These are phyloP conservation scores for Pleurotus sapidus DNA, from an alignment of 768 basidiomycete genomes.

Conservation along the genomic window DNA sequence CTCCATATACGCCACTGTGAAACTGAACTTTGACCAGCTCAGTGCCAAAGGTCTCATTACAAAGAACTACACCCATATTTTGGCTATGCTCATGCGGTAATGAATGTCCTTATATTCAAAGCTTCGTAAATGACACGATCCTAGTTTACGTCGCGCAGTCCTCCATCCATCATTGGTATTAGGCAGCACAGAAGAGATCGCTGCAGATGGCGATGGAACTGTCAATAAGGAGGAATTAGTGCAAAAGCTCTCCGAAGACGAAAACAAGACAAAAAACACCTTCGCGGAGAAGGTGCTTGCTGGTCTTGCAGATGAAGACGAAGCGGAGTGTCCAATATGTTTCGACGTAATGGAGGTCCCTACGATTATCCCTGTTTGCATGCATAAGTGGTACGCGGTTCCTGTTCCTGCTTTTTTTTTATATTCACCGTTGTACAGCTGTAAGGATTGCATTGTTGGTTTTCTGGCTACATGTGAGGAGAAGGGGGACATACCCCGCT, in stretches of 20 bases:
- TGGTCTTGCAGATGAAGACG: constrained; percentile 51
- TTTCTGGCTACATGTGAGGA: constrained; percentile 69
- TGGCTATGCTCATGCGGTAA: constrained; percentile 94
- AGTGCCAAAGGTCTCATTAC: constrained; percentile 75
- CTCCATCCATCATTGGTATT: constrained; percentile 86
- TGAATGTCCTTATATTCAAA: constrained; percentile 17
- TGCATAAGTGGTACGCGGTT: constrained; percentile 66
- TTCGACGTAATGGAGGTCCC: constrained; percentile 73
- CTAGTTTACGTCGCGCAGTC: constrained; percentile 85
- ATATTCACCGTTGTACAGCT: constrained; percentile 39
- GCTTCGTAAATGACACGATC: neutral
- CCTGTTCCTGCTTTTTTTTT: neutral
- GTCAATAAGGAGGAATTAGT: constrained; percentile 63
- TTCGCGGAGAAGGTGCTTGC: constrained; percentile 69
- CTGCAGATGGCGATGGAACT: constrained; percentile 33
- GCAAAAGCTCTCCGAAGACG: constrained; percentile 41
- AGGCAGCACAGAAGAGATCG: constrained; percentile 39
- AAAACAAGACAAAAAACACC: constrained; percentile 31
- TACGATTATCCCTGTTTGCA: constrained; percentile 69
- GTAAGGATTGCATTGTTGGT: constrained; percentile 86
- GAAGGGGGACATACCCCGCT: constrained; percentile 65
- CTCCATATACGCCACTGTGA: constrained; percentile 77
- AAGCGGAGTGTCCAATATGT: constrained; percentile 77
- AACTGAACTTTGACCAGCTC: constrained; percentile 75
- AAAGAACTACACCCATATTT: constrained; percentile 82